These are phyloP conservation scores for Fusarium sp. DNA, from an alignment of 2,329 filamentous ascomycete genomes.

Conservation along the genomic window DNA sequence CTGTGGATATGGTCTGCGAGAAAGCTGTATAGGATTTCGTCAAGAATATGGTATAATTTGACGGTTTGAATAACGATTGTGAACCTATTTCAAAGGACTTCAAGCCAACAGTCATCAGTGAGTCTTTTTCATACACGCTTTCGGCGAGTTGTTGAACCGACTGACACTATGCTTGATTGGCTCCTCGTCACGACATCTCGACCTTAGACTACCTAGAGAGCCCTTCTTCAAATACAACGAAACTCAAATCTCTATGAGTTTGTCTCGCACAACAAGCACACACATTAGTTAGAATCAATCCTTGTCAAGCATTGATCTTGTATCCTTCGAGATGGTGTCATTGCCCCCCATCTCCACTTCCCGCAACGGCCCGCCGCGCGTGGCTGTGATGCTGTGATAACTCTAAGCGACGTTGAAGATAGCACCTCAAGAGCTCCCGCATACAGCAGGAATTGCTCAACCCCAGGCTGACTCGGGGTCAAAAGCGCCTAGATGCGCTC, in stretches of 20 bases:
- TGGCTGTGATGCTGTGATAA: constrained; percentile 26
- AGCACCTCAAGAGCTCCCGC: not conserved
- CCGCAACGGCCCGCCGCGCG: constrained; percentile 29
- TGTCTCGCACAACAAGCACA: too few relatives aligned
- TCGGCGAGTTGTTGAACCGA: constrained; percentile 12
- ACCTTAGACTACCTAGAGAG: too few relatives aligned
- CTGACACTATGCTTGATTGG: constrained; percentile 18
- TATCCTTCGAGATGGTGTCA: not conserved
- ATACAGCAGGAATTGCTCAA: not conserved
- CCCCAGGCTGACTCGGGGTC: constrained; percentile 1
- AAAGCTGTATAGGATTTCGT: too few relatives aligned
- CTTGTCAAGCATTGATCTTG: not conserved
- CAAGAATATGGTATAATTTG: too few relatives aligned
- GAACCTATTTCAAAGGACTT: not conserved
- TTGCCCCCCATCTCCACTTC: constrained; percentile 12
- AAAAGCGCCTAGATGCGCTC: constrained; percentile 1
- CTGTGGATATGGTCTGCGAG: not conserved
- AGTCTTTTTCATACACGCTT: not conserved
- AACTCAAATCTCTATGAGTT: too few relatives aligned
- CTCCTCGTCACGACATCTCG: not conserved
- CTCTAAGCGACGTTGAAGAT: not conserved
- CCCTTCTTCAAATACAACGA: too few relatives aligned
- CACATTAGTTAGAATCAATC: not conserved
- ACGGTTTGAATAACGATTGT: not conserved
- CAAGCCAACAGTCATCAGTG: not conserved